Percentiles rank a stretch among this genome's conserved stretches.
phyloP scores from a whole-genome alignment of 176 grass and related monocot genomes.

The Oryza longistaminata region DNA sequence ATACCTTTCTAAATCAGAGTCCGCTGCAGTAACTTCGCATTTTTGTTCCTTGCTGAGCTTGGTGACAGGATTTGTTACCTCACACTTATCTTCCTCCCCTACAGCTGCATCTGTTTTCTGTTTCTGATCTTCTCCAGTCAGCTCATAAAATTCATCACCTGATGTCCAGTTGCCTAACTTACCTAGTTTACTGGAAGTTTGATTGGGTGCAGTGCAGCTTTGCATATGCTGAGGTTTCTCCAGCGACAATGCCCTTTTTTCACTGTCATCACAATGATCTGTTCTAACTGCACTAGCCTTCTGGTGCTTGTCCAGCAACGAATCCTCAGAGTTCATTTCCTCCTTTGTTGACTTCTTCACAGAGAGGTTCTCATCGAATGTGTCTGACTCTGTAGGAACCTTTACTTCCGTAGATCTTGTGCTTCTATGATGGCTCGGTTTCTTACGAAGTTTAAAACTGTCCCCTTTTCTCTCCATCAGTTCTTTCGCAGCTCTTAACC shows the following conservation, averaged over 20 bases:
- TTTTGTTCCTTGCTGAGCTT: slow-evolving; percentile 25
- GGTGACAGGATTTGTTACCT: slow-evolving; percentile 10
- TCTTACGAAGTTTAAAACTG: slow-evolving; percentile 74
- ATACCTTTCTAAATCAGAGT: slow-evolving; percentile 47
- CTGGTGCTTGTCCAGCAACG: slow-evolving; percentile 33
- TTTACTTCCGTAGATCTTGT: slow-evolving; percentile 52
- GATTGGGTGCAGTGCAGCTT: slow-evolving; percentile 33
- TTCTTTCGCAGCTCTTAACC: slow-evolving; percentile 85
- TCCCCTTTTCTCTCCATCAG: slow-evolving; percentile 83
- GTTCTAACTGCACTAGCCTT: slow-evolving; percentile 13
- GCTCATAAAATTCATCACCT: slow-evolving; percentile 80
- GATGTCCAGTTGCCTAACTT: slow-evolving; percentile 81
- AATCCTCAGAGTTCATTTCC: slow-evolving; percentile 30
- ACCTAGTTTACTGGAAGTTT: slow-evolving; percentile 50
- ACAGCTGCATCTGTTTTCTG: slow-evolving; percentile 28
- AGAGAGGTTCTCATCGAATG: slow-evolving; percentile 19
- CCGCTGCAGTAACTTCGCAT: slow-evolving; percentile 31
- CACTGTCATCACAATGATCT: slow-evolving; percentile 38
- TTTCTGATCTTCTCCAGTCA: slow-evolving; percentile 50
- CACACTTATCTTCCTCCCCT: slow-evolving; percentile 21
- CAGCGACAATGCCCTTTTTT: slow-evolving; percentile 27
- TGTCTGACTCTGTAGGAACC: slow-evolving; percentile 36
- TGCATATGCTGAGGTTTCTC: slow-evolving; percentile 45
- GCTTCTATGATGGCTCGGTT: slow-evolving; percentile 44
- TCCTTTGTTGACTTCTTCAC: slow-evolving; percentile 32